phyloP scores from a whole-genome alignment of 202 grass and related monocot genomes.

The Carex arenaria region DNA sequence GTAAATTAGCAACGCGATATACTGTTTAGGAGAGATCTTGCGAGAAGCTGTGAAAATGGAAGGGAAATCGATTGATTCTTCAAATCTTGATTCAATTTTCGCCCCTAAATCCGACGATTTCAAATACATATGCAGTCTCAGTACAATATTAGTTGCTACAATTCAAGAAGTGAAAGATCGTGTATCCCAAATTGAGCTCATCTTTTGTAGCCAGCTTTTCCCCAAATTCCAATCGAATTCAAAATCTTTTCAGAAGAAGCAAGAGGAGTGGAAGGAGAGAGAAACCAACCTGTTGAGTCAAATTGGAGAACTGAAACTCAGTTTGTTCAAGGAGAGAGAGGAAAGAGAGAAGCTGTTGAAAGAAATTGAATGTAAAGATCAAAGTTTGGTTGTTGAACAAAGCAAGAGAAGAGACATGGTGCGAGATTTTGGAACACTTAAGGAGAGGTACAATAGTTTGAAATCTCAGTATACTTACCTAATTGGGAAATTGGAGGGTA shows the following conservation, averaged over 20 bases:
- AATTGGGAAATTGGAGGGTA: slow-evolving; percentile 41
- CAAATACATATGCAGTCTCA: slow-evolving; percentile 61
- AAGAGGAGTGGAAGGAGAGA: slow-evolving; percentile 59
- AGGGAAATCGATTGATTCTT: neutral
- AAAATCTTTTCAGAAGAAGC: slow-evolving; percentile 32
- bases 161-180: slow-evolving; percentile 94
- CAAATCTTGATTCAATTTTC: neutral
- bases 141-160: slow-evolving; percentile 86
- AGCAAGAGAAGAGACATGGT: slow-evolving; percentile 38
- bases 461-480: slow-evolving; percentile 72
- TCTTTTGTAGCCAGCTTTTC: slow-evolving; percentile 86
- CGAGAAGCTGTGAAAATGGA: slow-evolving; percentile 40
- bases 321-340: slow-evolving; percentile 45
- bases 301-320: slow-evolving; percentile 42
- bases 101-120: slow-evolving; percentile 41
- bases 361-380: slow-evolving; percentile 55
- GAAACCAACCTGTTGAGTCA: slow-evolving; percentile 39
- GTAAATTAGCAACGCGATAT: neutral
- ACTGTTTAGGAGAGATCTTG: neutral
- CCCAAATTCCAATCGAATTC: slow-evolving; percentile 64
- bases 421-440: slow-evolving; percentile 39
- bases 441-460: slow-evolving; percentile 47
- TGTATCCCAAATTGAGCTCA: slow-evolving; percentile 82
- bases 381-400: slow-evolving; percentile 42
- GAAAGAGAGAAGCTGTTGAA: slow-evolving; percentile 35